Percentiles rank a stretch among this genome's conserved stretches.
phyloP scores from a whole-genome alignment of 2,329 filamentous ascomycete species.

The Teratosphaeria zuluensis region DNA sequence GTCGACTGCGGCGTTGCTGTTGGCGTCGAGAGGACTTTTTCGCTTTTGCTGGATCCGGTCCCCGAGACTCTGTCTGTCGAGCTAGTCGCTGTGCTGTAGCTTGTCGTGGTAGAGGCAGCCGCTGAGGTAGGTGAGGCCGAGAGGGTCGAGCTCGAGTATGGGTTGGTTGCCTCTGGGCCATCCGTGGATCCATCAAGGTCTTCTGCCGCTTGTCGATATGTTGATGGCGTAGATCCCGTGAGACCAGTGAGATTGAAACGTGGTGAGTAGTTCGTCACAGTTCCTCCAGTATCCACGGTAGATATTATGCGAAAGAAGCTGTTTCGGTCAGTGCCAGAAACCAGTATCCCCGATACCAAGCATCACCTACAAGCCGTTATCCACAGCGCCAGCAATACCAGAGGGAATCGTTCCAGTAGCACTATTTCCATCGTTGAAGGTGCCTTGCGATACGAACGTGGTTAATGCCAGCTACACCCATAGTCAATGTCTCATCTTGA shows the following conservation, averaged over 20 bases:
- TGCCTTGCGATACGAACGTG: constrained; percentile 1
- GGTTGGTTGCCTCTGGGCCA: not conserved
- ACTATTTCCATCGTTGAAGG: not conserved
- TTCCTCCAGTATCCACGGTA: constrained; percentile 39
- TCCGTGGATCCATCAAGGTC: constrained; percentile 1
- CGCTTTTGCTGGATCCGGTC: not conserved
- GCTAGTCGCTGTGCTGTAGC: not conserved
- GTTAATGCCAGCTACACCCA: not conserved
- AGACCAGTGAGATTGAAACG: constrained; percentile 53
- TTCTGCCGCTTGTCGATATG: not conserved
- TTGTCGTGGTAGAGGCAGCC: not conserved
- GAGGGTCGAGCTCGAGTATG: not conserved
- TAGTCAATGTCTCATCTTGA: not conserved
- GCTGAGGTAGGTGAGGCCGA: not conserved
- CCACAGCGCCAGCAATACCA: not conserved
- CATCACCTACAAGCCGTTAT: constrained; percentile 3
- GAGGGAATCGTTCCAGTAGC: constrained; percentile 3
- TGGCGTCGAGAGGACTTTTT: not conserved
- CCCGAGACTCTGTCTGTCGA: not conserved
- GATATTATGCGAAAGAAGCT: constrained; percentile 51
- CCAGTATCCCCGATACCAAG: not conserved
- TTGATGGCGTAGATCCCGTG: constrained; percentile 36
- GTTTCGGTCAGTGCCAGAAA: not conserved
- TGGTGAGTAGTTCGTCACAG: constrained; percentile 46
- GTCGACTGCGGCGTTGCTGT: not conserved